Evolutionary conservation across 2,329 filamentous ascomycete genomes (phyloP).

Genomic region (Dothistroma pini): DNA sequence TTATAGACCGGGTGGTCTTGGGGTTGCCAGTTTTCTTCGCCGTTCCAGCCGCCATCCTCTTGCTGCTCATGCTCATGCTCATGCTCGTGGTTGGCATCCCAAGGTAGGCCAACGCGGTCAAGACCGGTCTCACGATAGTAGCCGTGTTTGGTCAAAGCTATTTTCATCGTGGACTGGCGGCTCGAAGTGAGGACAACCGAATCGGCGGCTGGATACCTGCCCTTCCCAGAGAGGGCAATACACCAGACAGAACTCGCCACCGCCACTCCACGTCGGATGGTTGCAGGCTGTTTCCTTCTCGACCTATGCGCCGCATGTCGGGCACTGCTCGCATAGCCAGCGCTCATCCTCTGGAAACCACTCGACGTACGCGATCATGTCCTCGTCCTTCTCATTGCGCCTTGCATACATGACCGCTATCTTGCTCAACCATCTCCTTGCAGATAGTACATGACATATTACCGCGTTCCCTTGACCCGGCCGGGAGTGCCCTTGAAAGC

Average conservation of each 20-base stretch:
- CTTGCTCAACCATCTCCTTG: not conserved
- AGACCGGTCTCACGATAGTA: conserved; percentile 8
- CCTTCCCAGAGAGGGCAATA: conserved; percentile 8
- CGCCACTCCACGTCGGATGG: not conserved
- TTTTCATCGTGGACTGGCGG: conserved; percentile 9
- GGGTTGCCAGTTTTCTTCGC: not conserved
- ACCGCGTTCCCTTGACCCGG: not conserved
- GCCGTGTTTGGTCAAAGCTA: conserved; percentile 6
- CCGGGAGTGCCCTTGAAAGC: not conserved
- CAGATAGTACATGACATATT: not conserved
- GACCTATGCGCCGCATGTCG: not conserved
- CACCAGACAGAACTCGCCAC: conserved; percentile 6
- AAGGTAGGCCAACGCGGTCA: conserved; percentile 4
- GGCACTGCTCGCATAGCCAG: conserved; percentile 1
- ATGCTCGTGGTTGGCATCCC: conserved; percentile 7
- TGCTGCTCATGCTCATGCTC: not conserved
- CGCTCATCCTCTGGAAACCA: not conserved
- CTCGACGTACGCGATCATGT: not conserved
- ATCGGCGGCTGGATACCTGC: not conserved
- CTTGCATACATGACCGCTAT: not conserved
- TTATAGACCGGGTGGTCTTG: too few species aligned
- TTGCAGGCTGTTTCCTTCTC: not conserved
- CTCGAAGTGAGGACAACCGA: conserved; percentile 7
- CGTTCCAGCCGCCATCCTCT: not conserved
- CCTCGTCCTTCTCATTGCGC: not conserved